A percentile compares a stretch with the other conserved stretches of the same genome.
Evolutionary conservation across 805 yeast species (phyloP).

Genomic region (Yarrowia phangngaensis): DNA sequence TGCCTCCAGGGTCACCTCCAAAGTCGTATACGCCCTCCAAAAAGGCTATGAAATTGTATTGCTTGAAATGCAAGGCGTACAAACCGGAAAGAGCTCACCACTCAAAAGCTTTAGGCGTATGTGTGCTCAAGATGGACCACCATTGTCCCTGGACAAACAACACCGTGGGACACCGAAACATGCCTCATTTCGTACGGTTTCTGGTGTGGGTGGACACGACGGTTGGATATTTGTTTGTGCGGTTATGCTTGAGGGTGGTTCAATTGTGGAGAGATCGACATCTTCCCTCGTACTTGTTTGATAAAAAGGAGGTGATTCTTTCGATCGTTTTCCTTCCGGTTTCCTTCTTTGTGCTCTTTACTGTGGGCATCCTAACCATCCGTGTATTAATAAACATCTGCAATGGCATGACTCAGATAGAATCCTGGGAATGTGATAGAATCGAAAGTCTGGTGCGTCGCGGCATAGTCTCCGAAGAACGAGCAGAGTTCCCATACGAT

Average conservation of each 20-base stretch:
- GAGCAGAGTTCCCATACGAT: conserved; percentile 75
- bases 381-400: conserved; percentile 57
- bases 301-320: conserved; percentile 51
- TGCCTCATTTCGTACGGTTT: conserved; percentile 78
- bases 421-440: conserved; percentile 87
- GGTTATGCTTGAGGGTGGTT: conserved; percentile 44
- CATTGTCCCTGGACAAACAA: conserved; percentile 93
- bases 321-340: conserved; percentile 54
- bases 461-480: conserved; percentile 30
- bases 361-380: conserved; percentile 56
- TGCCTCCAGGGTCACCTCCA: conserved; percentile 68
- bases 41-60: conserved; percentile 62
- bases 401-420: conserved; percentile 82
- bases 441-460: conserved; percentile 58
- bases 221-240: conserved; percentile 42
- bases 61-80: conserved; percentile 63
- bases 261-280: conserved; percentile 41
- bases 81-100: conserved; percentile 87
- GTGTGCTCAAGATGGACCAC: conserved; percentile 90
- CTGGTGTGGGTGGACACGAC: conserved; percentile 53
- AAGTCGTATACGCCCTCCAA: conserved; percentile 43
- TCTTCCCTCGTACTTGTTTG: conserved; percentile 53
- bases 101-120: conserved; percentile 61
- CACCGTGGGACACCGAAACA: conserved; percentile 77
- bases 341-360: conserved; percentile 55